phyloP scores from a whole-genome alignment of 768 basidiomycete genomes.

The Tephrocybe sp. region DNA sequence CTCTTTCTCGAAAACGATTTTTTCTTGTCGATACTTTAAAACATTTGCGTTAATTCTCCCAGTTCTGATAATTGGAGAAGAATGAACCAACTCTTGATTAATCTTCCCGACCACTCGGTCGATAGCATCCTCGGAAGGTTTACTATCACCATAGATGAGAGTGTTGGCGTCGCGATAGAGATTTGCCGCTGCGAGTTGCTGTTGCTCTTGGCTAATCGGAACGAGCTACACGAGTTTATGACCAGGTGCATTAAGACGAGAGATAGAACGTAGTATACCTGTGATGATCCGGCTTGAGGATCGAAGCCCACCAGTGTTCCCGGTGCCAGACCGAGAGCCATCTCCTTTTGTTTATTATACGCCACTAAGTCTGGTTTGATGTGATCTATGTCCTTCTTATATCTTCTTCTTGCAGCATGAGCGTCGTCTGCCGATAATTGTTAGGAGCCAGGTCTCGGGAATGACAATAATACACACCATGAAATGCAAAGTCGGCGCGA shows the following conservation, averaged over 20 bases:
- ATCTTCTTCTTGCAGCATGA: slow-evolving; percentile 82
- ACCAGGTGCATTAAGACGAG: not conserved
- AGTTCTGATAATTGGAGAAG: not conserved
- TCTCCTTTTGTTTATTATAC: slow-evolving; percentile 89
- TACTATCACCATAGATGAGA: slow-evolving; percentile 91
- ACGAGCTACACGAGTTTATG: slow-evolving; percentile 35
- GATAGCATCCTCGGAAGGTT: slow-evolving; percentile 93
- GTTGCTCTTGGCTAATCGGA: slow-evolving; percentile 60
- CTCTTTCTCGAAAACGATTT: slow-evolving; percentile 86
- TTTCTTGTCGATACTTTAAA: slow-evolving; percentile 79
- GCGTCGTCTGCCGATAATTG: slow-evolving; percentile 64
- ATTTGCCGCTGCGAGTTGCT: slow-evolving; percentile 70
- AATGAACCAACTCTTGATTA: slow-evolving; percentile 78
- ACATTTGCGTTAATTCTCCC: slow-evolving; percentile 2
- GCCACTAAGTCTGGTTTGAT: slow-evolving; percentile 85
- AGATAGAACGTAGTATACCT: slow-evolving; percentile 25
- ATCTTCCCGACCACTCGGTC: slow-evolving; percentile 90
- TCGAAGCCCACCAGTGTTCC: slow-evolving; percentile 68
- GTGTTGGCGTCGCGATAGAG: slow-evolving; percentile 94
- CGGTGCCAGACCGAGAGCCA: slow-evolving; percentile 70
- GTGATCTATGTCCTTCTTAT: slow-evolving; percentile 88
- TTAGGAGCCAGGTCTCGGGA: slow-evolving; percentile 3
- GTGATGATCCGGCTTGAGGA: slow-evolving; percentile 40
- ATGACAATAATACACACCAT: slow-evolving; percentile 54
- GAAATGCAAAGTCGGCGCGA: slow-evolving; percentile 87